A percentile compares a stretch with the other conserved stretches of the same genome.
Evolutionary conservation across 805 yeast species (phyloP).

Genomic region (Suhomyces canberraensis): DNA sequence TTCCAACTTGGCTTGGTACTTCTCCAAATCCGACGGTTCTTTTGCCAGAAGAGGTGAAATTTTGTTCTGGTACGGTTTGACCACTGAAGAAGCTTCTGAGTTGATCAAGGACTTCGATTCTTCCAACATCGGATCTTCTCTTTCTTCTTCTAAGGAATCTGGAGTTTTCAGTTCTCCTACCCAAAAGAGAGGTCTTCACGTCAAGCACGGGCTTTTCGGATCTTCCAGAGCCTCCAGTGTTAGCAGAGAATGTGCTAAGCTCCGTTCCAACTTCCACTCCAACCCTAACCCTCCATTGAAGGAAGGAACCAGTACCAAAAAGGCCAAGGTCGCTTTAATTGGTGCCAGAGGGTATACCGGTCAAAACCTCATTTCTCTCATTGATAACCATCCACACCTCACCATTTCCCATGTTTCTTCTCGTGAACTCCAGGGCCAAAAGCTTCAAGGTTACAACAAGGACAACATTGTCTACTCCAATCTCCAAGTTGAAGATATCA

Average conservation of each 20-base stretch:
- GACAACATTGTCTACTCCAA: slow-evolving; percentile 77
- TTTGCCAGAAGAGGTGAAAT: slow-evolving; percentile 85
- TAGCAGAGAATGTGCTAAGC: too few relatives aligned
- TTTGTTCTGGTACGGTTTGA: slow-evolving; percentile 92
- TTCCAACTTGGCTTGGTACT: slow-evolving; percentile 87
- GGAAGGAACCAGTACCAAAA: slow-evolving; percentile 57
- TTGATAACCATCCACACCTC: slow-evolving; percentile 81
- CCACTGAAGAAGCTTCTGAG: slow-evolving; percentile 57
- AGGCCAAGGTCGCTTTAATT: slow-evolving; percentile 81
- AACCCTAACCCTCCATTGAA: slow-evolving; percentile 74
- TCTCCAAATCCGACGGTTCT: slow-evolving; percentile 91
- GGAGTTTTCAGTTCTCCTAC: slow-evolving; percentile 47
- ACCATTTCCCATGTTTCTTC: slow-evolving; percentile 94
- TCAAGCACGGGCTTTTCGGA: slow-evolving; percentile 19
- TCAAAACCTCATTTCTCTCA: slow-evolving; percentile 82
- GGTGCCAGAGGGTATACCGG: slow-evolving; percentile 99
- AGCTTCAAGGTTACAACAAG: slow-evolving; percentile 84
- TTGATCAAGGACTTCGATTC: slow-evolving; percentile 54
- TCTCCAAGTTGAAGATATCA: slow-evolving; percentile 82
- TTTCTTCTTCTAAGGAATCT: slow-evolving; percentile 38
- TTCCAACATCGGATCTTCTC: slow-evolving; percentile 30
- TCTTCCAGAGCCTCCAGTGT: slow-evolving; percentile 12
- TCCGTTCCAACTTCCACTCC: slow-evolving; percentile 29
- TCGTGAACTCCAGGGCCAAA: slow-evolving; percentile 87
- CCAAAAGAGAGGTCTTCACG: slow-evolving; percentile 53